Evolutionary conservation across 2,329 filamentous ascomycete genomes (phyloP).

Genomic region (Lasiodiplodia sp.): DNA sequence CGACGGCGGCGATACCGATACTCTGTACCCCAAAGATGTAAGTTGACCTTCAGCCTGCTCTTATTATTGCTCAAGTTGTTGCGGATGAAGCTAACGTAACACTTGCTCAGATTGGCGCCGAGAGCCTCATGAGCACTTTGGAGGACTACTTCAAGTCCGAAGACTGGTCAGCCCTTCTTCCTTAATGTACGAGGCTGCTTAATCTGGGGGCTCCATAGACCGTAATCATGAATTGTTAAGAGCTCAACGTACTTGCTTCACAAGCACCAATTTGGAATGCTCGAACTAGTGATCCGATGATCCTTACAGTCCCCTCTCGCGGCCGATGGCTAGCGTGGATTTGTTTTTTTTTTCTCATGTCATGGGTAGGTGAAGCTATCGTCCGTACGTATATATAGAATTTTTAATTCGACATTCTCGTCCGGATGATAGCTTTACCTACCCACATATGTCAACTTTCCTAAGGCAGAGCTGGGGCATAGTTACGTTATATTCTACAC

Average conservation of each 20-base stretch:
- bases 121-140: constrained; percentile 36
- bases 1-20: constrained; percentile 43
- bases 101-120: constrained; percentile 30
- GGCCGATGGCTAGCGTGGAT: too few relatives aligned
- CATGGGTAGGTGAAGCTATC: too few relatives aligned
- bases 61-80: background rate
- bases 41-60: background rate
- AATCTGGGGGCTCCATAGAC: too few relatives aligned
- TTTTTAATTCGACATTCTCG: too few relatives aligned
- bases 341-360: too few relatives aligned
- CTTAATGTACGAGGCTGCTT: too few relatives aligned
- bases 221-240: background rate
- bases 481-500: too few relatives aligned
- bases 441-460: too few relatives aligned
- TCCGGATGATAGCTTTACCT: too few relatives aligned
- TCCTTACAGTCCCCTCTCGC: background rate
- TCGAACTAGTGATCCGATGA: background rate
- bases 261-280: background rate
- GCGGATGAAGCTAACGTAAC: background rate
- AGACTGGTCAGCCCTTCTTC: constrained; percentile 36
- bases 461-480: too few relatives aligned
- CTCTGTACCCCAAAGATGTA: constrained; percentile 41
- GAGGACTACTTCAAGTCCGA: constrained; percentile 39
- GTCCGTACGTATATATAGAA: too few relatives aligned
- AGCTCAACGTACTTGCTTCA: background rate